phyloP scores from a whole-genome alignment of 495 filamentous ascomycete species.

The Staphylotrichum tortipilum region DNA sequence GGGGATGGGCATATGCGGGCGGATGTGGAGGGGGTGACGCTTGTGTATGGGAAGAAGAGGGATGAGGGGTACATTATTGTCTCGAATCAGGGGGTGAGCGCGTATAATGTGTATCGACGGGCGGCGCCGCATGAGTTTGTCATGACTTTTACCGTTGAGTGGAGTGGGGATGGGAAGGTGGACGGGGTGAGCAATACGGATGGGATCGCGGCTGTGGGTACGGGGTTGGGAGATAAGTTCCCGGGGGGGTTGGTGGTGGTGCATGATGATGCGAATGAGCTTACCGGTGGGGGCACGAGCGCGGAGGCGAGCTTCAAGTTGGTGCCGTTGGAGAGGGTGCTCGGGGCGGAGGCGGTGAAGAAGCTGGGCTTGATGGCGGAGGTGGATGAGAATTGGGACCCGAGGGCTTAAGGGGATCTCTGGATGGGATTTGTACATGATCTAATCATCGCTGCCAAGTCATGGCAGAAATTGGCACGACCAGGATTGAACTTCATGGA shows the following conservation, averaged over 20 bases:
- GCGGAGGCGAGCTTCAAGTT: conserved; percentile 8
- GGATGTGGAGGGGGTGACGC: conserved; percentile 6
- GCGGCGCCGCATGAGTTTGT: conserved; percentile 7
- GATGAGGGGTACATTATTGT: conserved; percentile 1
- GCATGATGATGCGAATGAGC: conserved; percentile 8
- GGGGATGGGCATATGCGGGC: conserved; percentile 1
- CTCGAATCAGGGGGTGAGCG: conserved; percentile 7
- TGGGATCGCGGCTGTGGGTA: conserved; percentile 4
- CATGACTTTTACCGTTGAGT: background rate
- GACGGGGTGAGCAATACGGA: conserved; percentile 9
- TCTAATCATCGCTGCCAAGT: too few species aligned
- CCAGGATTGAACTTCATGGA: too few species aligned
- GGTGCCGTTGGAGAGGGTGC: background rate
- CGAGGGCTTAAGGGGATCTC: background rate
- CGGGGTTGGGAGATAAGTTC: conserved; percentile 1
- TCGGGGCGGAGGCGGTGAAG: background rate
- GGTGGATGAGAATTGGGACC: conserved; percentile 7
- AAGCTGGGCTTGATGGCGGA: background rate
- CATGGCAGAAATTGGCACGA: too few species aligned
- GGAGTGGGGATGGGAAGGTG: background rate
- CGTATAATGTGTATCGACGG: conserved; percentile 5
- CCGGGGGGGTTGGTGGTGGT: conserved; percentile 4
- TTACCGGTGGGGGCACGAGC: conserved; percentile 7
- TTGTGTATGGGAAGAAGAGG: background rate
- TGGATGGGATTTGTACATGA: background rate